Evolutionary conservation across 2,329 filamentous ascomycete genomes (phyloP).

Genomic region (Macrophomina tecta): DNA sequence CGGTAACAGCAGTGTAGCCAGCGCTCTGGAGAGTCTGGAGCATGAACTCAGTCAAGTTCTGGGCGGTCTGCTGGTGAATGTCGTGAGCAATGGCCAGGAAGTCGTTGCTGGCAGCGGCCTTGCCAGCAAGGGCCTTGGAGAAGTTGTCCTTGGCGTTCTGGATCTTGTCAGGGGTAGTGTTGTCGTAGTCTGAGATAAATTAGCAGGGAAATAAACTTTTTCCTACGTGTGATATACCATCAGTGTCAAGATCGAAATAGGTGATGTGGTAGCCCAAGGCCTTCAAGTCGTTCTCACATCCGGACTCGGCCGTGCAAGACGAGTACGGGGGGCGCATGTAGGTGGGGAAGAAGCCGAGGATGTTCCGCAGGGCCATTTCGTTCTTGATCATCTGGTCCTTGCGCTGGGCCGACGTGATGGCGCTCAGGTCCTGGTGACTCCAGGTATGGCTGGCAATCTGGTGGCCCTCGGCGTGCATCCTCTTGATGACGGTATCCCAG

Average conservation of each 20-base stretch:
- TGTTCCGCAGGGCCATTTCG: constrained; percentile 62
- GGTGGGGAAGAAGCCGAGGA: constrained; percentile 62
- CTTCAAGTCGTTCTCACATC: constrained; percentile 49
- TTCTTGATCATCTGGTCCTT: constrained; percentile 59
- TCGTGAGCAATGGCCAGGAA: constrained; percentile 63
- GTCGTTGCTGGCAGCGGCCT: constrained; percentile 38
- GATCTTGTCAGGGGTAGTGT: constrained; percentile 54
- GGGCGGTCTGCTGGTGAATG: constrained; percentile 54
- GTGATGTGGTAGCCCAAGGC: constrained; percentile 64
- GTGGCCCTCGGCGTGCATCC: constrained; percentile 62
- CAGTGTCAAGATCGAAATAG: constrained; percentile 66
- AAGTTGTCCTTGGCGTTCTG: constrained; percentile 63
- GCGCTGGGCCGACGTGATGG: constrained; percentile 51
- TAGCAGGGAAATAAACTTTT: background rate
- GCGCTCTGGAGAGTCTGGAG: constrained; percentile 47
- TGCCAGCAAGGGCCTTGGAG: constrained; percentile 49
- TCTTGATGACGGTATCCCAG: constrained; percentile 60
- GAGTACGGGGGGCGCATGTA: constrained; percentile 60
- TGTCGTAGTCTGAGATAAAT: constrained; percentile 57
- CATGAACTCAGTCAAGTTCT: constrained; percentile 52
- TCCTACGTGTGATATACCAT: constrained; percentile 42
- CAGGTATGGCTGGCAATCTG: constrained; percentile 67
- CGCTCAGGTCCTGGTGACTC: constrained; percentile 58
- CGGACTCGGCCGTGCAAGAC: constrained; percentile 50
- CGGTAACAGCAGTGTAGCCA: constrained; percentile 53